Conservation (phyloP, 1,139 yeast genomes). For the Saccharomyces hybrid region DNA sequence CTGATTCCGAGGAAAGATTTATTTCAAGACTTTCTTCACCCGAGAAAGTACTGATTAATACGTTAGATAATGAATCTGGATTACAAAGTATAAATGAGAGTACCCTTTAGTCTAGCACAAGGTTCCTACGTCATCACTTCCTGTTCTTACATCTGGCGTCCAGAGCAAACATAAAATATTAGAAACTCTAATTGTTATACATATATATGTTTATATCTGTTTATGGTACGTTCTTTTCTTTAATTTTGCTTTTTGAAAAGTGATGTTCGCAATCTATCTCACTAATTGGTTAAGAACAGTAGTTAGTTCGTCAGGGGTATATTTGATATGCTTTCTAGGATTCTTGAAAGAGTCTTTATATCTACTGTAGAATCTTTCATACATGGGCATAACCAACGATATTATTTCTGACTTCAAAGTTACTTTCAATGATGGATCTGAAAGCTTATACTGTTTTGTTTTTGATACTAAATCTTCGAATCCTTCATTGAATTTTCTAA, state of each 20-base stretch:
- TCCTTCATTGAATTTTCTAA: slow-evolving; percentile 71
- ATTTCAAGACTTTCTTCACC: neutral
- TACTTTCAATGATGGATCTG: slow-evolving; percentile 58
- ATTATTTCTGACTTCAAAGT: slow-evolving; percentile 26
- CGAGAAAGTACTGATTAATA: neutral
- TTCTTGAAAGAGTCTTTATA: slow-evolving; percentile 31
- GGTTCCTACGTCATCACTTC: neutral
- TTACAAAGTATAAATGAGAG: neutral
- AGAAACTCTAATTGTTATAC: neutral
- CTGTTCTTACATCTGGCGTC: neutral
- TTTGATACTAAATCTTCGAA: slow-evolving; percentile 66
- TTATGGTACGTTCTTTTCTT: neutral
- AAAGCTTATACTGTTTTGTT: slow-evolving; percentile 56
- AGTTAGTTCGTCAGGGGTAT: slow-evolving; percentile 30
- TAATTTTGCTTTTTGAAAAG: neutral
- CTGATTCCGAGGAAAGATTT: slow-evolving; percentile 4
- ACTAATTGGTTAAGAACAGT: slow-evolving; percentile 26
- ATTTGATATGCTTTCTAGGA: slow-evolving; percentile 38
- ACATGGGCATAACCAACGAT: slow-evolving; percentile 72
- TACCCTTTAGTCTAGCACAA: neutral
- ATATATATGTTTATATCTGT: neutral
- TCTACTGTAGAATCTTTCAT: slow-evolving; percentile 60
- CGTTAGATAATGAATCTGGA: neutral
- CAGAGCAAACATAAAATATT: neutral
- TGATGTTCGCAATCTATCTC: slow-evolving; percentile 21